phyloP scores from a whole-genome alignment of 345 rosid genomes.

The Garcia nutans region DNA sequence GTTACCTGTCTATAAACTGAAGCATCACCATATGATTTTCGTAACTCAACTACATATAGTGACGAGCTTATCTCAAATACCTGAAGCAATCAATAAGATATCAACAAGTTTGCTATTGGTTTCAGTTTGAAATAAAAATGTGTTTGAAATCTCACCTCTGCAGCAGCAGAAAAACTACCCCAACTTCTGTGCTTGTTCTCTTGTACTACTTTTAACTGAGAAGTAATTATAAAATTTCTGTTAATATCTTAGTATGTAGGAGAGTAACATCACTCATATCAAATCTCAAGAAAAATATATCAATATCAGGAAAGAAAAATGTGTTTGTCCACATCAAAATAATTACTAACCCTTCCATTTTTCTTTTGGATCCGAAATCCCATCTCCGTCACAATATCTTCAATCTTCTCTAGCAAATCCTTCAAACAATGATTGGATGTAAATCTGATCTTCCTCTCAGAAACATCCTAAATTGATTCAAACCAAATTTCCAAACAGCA shows the following conservation, averaged over 20 bases:
- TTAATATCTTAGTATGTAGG: neutral
- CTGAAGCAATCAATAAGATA: constrained; percentile 30
- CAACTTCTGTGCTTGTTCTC: constrained; percentile 50
- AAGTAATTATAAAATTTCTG: constrained; percentile 1
- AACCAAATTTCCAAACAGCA: neutral
- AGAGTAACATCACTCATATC: too few relatives aligned
- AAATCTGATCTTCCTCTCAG: constrained; percentile 90
- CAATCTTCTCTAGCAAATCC: constrained; percentile 76
- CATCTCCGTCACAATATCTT: constrained; percentile 65
- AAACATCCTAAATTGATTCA: constrained; percentile 49
- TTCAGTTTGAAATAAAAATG: too few relatives aligned
- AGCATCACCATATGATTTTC: constrained; percentile 83
- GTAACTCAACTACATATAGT: constrained; percentile 75
- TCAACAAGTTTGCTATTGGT: neutral
- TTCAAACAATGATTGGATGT: constrained; percentile 72
- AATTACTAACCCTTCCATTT: constrained; percentile 62
- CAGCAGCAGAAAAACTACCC: constrained; percentile 66
- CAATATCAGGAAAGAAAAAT: neutral
- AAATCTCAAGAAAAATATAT: too few relatives aligned
- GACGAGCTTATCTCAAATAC: constrained; percentile 82
- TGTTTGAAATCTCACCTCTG: constrained; percentile 51
- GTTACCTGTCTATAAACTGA: constrained; percentile 73
- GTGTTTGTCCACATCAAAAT: neutral
- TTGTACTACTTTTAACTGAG: constrained; percentile 69
- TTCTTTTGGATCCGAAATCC: constrained; percentile 81